Conservation (phyloP, 768 basidiomycete genomes). For the Auriscalpium microsporum region DNA sequence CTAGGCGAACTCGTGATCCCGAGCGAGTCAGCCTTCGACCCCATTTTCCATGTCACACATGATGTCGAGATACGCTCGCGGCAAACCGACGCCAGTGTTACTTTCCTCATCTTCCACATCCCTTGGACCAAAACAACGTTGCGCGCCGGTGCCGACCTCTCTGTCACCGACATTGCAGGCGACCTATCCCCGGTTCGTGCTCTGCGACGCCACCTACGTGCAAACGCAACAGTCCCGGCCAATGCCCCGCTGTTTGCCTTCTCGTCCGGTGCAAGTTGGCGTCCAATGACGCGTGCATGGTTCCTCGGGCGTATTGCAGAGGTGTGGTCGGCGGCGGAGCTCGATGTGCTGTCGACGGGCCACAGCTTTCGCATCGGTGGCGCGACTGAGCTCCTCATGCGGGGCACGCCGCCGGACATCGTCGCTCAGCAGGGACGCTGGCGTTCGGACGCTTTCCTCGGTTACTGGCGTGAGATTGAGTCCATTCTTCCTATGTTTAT, state of each 20-base stretch:
- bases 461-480: slow-evolving; percentile 17
- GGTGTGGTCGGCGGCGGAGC: slow-evolving; percentile 3
- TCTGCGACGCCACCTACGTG: not conserved
- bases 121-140: not conserved
- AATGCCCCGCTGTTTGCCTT: not conserved
- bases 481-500: slow-evolving; percentile 8
- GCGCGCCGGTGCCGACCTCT: not conserved
- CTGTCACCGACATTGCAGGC: not conserved
- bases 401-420: slow-evolving; percentile 15
- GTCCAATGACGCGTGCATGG: not conserved
- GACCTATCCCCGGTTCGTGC: not conserved
- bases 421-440: slow-evolving; percentile 16
- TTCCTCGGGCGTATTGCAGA: slow-evolving; percentile 10
- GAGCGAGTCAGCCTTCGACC: not conserved
- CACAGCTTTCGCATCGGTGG: slow-evolving; percentile 21
- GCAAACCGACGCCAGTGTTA: not conserved
- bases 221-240: not conserved
- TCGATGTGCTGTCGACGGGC: not conserved
- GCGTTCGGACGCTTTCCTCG: slow-evolving; percentile 18
- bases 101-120: not conserved
- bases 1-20: not conserved
- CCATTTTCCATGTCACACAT: not conserved
- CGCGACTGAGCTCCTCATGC: slow-evolving; percentile 12
- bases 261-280: not conserved
- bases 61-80: not conserved